Conservation (phyloP, 352 stramenopile species). For the Phytophthora capsici region DNA sequence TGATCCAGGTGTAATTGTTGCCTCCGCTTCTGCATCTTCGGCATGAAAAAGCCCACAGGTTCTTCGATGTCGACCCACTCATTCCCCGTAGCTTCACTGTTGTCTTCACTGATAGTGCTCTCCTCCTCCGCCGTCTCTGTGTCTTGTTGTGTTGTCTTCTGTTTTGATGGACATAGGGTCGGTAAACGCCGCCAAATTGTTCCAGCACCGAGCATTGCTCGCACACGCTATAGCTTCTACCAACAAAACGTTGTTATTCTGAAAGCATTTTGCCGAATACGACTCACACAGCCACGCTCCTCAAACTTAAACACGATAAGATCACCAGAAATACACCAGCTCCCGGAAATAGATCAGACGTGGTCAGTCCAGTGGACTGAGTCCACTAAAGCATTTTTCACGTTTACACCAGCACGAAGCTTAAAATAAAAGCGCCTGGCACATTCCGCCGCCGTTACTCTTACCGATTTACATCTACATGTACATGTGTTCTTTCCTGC, state of each 20-base stretch:
- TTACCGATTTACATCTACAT: no score
- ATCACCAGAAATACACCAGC: neutral
- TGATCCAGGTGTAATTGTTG: conserved; percentile 69
- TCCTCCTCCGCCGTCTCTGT: conserved; percentile 28
- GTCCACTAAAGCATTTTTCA: neutral
- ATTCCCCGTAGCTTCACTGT: conserved; percentile 20
- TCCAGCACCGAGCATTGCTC: conserved; percentile 15
- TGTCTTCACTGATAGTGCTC: conserved; percentile 23
- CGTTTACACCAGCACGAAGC: neutral
- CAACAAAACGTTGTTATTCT: conserved; percentile 7
- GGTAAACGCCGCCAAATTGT: conserved; percentile 14
- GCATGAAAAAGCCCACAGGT: conserved; percentile 53
- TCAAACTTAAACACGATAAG: conserved; percentile 19
- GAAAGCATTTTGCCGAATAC: conserved; percentile 26
- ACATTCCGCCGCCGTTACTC: no score
- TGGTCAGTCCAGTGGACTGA: no score
- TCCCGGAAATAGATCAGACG: conserved; percentile 22
- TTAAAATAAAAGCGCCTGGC: no score
- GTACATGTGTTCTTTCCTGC: neutral
- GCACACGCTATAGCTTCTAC: neutral
- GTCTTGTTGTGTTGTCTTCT: conserved; percentile 17
- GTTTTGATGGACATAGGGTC: conserved; percentile 7
- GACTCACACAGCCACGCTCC: conserved; percentile 2
- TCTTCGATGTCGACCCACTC: conserved; percentile 74
- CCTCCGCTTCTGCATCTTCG: conserved; percentile 44